Percentiles rank a stretch among this genome's conserved stretches.
Conservation (phyloP, 208 protist genomes). For the Phytomonas francai region DNA sequence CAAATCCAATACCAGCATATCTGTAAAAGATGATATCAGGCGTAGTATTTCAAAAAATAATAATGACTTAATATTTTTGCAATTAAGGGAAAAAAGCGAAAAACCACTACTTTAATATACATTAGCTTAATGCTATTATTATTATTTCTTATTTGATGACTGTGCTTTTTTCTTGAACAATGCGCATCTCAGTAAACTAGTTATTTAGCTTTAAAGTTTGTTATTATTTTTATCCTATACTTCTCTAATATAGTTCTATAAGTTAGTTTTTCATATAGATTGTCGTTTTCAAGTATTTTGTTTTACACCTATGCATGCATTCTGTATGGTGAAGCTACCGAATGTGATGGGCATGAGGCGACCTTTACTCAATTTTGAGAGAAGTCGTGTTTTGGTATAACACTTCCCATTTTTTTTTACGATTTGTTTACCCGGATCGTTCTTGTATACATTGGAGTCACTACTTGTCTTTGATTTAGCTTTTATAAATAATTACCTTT, state of each 20-base stretch:
- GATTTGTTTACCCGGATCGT: not conserved
- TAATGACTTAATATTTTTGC: not conserved
- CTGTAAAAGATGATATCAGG: not conserved
- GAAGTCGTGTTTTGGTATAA: not conserved
- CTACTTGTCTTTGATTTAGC: not conserved
- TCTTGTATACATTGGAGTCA: not conserved
- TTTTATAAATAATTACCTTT: not conserved
- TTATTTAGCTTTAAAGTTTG: not conserved
- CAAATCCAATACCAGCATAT: not conserved
- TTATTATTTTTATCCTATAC: conserved; percentile 2
- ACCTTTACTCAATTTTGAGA: not conserved
- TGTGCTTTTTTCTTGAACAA: not conserved
- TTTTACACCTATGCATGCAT: not conserved
- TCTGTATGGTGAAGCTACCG: not conserved
- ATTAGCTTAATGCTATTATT: not conserved
- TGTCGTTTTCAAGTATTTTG: not conserved
- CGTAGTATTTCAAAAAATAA: not conserved
- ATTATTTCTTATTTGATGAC: not conserved
- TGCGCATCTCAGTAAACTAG: not conserved
- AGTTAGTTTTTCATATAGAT: not conserved
- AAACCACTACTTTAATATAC: not conserved
- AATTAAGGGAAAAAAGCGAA: not conserved
- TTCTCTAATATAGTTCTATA: not conserved
- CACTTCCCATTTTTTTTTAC: not conserved
- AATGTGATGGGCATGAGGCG: not conserved